These are phyloP conservation scores for Lentinula lateritia DNA, from an alignment of 768 basidiomycete species.

Conservation along the genomic window DNA sequence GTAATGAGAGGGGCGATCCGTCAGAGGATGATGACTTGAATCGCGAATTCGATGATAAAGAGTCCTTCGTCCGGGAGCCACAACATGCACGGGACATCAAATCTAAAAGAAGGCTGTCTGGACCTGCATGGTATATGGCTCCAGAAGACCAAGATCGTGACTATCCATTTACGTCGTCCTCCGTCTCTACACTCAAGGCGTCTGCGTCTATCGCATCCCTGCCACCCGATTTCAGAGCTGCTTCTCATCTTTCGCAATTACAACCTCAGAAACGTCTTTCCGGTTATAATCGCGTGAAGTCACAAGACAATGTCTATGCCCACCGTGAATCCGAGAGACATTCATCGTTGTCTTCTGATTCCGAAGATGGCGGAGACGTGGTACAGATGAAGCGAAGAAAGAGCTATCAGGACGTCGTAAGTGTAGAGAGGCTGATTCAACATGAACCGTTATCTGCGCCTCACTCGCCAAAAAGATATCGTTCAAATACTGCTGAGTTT, in stretches of 20 bases:
- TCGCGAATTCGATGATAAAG: neutral
- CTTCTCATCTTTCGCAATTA: constrained; percentile 19
- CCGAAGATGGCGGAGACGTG: constrained; percentile 3
- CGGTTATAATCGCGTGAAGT: constrained; percentile 13
- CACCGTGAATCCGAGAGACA: constrained; percentile 20
- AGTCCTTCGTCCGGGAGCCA: neutral
- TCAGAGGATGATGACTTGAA: constrained; percentile 9
- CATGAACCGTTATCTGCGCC: constrained; percentile 10
- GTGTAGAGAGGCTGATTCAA: constrained; percentile 1
- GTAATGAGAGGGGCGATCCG: constrained; percentile 26
- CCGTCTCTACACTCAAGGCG: neutral
- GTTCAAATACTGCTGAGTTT: neutral
- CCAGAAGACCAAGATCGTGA: neutral
- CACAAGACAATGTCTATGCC: constrained; percentile 8
- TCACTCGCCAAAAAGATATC: neutral
- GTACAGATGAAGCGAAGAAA: constrained; percentile 1
- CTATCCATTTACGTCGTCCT: neutral
- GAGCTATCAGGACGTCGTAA: neutral
- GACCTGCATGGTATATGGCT: constrained; percentile 4
- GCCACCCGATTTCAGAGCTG: constrained; percentile 1
- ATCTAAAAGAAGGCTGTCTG: neutral
- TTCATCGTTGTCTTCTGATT: constrained; percentile 25
- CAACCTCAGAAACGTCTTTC: constrained; percentile 19
- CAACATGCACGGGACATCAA: neutral
- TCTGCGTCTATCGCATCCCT: constrained; percentile 10